A percentile compares a stretch with the other conserved stretches of the same genome.
Evolutionary conservation across 2,329 filamentous ascomycete species (phyloP).

Genomic region (Phaeosphaeria sp.): DNA sequence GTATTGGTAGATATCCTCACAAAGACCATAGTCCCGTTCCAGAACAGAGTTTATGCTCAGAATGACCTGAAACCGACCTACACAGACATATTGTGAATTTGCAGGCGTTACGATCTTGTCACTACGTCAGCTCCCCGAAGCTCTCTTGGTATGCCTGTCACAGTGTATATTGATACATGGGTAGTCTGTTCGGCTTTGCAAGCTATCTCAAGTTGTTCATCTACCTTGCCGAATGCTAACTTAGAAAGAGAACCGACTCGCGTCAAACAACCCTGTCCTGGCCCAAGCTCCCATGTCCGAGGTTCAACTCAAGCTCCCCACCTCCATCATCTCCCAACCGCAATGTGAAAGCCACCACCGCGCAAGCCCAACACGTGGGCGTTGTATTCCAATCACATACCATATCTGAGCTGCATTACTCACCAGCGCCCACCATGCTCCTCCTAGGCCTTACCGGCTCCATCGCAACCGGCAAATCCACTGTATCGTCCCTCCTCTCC

Average conservation of each 20-base stretch:
- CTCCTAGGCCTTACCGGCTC: constrained; percentile 95
- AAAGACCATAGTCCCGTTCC: neutral
- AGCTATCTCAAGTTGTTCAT: too few species aligned
- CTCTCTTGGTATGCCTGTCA: too few species aligned
- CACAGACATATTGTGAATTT: too few species aligned
- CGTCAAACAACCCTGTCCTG: neutral
- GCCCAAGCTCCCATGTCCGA: neutral
- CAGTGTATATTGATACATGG: too few species aligned
- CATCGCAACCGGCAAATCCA: constrained; percentile 98
- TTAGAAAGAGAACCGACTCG: neutral
- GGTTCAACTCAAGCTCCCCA: neutral
- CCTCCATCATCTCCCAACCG: neutral
- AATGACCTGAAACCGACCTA: too few species aligned
- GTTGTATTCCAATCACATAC: neutral
- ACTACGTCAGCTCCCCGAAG: too few species aligned
- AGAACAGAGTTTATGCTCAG: too few species aligned
- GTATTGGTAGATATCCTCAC: neutral
- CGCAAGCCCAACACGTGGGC: neutral
- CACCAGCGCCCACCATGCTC: constrained; percentile 69
- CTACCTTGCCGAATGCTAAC: neutral
- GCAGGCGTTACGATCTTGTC: too few species aligned
- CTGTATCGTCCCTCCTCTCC: constrained; percentile 83
- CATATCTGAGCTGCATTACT: neutral
- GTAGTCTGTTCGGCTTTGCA: too few species aligned
- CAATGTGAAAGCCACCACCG: neutral